Base-by-base conservation (phyloP, 306 rosid species). In the Arachis hypogaea region DNA sequence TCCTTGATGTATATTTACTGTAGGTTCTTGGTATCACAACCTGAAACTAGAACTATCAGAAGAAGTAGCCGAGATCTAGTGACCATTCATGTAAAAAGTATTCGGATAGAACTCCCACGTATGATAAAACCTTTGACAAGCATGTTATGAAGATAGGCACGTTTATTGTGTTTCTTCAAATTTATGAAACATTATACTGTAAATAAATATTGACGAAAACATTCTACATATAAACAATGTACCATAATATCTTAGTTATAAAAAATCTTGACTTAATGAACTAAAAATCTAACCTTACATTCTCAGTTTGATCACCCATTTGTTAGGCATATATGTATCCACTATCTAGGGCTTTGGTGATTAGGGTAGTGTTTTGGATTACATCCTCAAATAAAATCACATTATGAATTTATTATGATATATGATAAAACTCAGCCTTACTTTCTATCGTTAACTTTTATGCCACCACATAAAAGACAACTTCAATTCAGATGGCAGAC, bases 21-120 rank as follows among this genome's bases (percentile, higher is more conserved):
- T 91, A 93, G 41, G 98, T 93, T 78, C 86, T 86, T 65, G 98
- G 98, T 73, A 93, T 90, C 55, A 93, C 97, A 45, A 93, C 98
- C 98, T 93, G 86, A 47, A 85, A 78, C 66, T 45, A 63, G 72
- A 65, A 76, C 72, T 59, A n/a, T 76, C 76, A 80, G 80, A 64
- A 72, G 70, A 67, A 56, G 56, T 66, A 52, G 40, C 67, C 30
- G 82, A 67, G 70, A 29, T 80, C 49, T 73, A 58, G n/a, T 47
- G 68, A 74, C 61, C 54, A 61, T 57, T 52, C 55, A 50, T 51
- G 43, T 66, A 59, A 59, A 65, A 40, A 22, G 55, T 46, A 59
- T 69, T 22, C 10, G 49, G 58, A 47, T 55, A 65, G 58, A 69
- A 49, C 11, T 56, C 61, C 69, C 44, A 11, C 4, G 36, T 57